A percentile compares a stretch with the other conserved stretches of the same genome.
phyloP scores from a whole-genome alignment of 164 flowering plant species.

The Chimonanthus praecox region DNA sequence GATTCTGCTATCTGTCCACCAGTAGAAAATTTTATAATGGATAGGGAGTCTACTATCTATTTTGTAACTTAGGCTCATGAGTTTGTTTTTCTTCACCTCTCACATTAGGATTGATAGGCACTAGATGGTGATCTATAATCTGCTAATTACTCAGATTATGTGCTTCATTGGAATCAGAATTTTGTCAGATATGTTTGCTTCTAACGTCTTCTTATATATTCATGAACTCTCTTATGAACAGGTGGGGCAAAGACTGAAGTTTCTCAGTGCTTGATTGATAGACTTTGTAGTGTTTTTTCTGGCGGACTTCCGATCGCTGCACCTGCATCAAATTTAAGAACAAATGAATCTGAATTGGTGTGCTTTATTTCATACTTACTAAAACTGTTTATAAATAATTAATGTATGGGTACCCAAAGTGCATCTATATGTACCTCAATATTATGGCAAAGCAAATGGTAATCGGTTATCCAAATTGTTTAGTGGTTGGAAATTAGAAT shows the following conservation, averaged over 20 bases:
- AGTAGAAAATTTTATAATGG: not conserved
- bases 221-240: conserved; percentile 1
- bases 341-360: conserved; percentile 64
- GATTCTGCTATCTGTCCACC: not conserved
- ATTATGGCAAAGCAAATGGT: not conserved
- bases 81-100: not conserved
- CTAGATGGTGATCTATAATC: not conserved
- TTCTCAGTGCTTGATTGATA: conserved; percentile 35
- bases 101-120: not conserved
- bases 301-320: conserved; percentile 54
- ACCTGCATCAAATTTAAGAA: conserved; percentile 45
- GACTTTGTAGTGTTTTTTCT: conserved; percentile 31
- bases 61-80: not conserved
- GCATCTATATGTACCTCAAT: not conserved
- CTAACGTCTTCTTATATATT: not conserved
- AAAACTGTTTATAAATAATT: not conserved
- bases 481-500: too few relatives aligned
- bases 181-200: not conserved
- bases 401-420: not conserved
- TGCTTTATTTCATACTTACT: not conserved
- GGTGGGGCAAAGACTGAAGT: conserved; percentile 20
- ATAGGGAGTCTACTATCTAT: not conserved
- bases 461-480: too few relatives aligned
- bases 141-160: not conserved
- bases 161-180: not conserved